Evolutionary conservation across 2,329 filamentous ascomycete genomes (phyloP), one percentile per base, ranked within the genome.

Genomic region (Fusarium humuli): DNA sequence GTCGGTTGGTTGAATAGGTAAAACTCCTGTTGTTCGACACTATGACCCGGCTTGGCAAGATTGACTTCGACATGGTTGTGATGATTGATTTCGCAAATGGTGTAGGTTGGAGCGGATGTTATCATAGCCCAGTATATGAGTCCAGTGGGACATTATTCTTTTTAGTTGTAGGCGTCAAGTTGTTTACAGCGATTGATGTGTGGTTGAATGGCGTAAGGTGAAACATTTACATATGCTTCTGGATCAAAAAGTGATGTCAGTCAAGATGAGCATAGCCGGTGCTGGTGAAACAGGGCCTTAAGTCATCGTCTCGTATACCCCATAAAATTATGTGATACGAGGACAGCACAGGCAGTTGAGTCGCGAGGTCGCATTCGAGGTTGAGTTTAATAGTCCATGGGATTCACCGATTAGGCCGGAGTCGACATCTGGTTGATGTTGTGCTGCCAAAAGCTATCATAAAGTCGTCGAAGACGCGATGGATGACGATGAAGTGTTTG

Each of bases 401-500:
- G 74, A 71, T 76, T 78, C 77, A 78, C 76, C 75, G 75, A 73
- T 73, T 75, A 70, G 71, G 74, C 73, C 73, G 76, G 76, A 73
- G 75, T 75, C 75, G 78, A 75, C 75, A 76, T 75, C 70, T 79
- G 77, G 70, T 77, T 78, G 60, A 72, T 70, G 77, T 65, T 75
- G 77, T 74, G 76, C 73, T 79, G 76, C 73, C 73, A 79, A 77
- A 61, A 76, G 75, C 75, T 79, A 79, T 77, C 75, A 80, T 77
- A 73, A 74, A 78, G 76, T 74, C 70, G 78, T 77, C 77, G 79
- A 77, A 76, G 77, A 78, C 72, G 76, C 73, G 75, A 78, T 76
- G 75, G 75, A 77, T 77, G 75, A 77, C 73, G 79, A 80, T 76
- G 77, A 78, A 79, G 76, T 77, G 75, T 78, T 79, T 80, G 75